Evolutionary conservation across 2,329 filamentous ascomycete species (phyloP), one percentile per base, ranked within the genome.

Genomic region (Trichoderma polysporum): DNA sequence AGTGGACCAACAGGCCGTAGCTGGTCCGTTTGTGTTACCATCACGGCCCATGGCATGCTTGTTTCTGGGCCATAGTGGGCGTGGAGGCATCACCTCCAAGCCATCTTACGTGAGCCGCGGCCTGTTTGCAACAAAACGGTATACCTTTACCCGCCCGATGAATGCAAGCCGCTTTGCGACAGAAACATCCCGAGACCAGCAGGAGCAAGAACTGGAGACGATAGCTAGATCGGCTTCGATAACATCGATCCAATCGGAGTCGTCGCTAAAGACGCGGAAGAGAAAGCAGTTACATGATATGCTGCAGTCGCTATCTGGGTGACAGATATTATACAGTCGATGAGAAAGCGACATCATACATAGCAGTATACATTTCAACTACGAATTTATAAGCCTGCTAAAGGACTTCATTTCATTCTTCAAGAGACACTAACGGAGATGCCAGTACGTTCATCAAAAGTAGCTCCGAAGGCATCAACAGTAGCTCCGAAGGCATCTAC

Each of bases 21-120:
- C 71, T 1, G 79, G 76, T 0, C 74, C 77, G 3, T 77, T 80
- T 59, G 73, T 80, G 25, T 71, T 81, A 9, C 79, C 79, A 12
- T 78, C 78, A 5, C 76, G 76, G 56, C 79, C 79, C 4, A 71
- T 81, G 64, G 79, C 76, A 0, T 77, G 74, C 47, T 66, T 81
- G 33, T 78, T 76, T 41, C 66, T 81, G 9, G 79, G 79, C 4
- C 79, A 81, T 64, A 77, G 71, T 56, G 72, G 75, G 22, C 74
- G 75, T 12, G 73, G 75, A 15, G 76, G 77, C 13, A 78, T 80
- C n/a, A 67, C 72, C 4, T 72, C 71, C 9, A 74, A 72, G 22
- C 78, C 78, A 4, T 75, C 77, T 5, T 80, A 80, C 60, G 74
- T 79, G 13, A 74, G 75, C 31, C 72, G 74, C 3, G 77, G 79